Evolutionary conservation across 805 yeast species (phyloP), one percentile per base, ranked within the genome.

Genomic region (Grigorovia humatica): DNA sequence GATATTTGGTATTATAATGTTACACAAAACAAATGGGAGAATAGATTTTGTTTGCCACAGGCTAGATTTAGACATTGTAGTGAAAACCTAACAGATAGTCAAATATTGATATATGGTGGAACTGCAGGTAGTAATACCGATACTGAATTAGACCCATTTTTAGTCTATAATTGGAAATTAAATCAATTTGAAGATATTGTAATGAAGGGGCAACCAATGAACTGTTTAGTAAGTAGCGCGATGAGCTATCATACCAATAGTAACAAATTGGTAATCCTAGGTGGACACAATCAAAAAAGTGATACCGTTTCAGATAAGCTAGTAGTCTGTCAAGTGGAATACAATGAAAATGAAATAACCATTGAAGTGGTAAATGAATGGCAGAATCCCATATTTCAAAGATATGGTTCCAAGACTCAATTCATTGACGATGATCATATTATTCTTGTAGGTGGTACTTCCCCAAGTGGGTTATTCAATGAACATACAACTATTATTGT

Each of bases 381-480:
- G 7, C 46, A 51, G 1, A 60, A 74, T 48, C 61, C 65, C 1
- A 54, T 71, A 8, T 62, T 77, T 29, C 70, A 66, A 50, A 69
- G 85, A 54, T 78, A 77, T 50, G 86, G 88, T 2, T 69, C 79
- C 20, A 66, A 73, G 50, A 60, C 66, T 1, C 57, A 61, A 4
- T 62, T 70, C 42, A 40, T 71, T 1, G 56, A 62, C n/a, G 62
- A 61, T 0, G 56, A 63, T n/a, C 63, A 66, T 18, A 44, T 82
- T 1, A 19, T 79, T 1, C 44, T 85, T 1, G 69, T 75, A 4
- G 88, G 89, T 29, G 89, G 88, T 23, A 80, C 79, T 0, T 74
- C 79, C 15, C 68, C 75, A 0, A 47, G 55, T 4, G 54, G 60
- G 44, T 58, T 70, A 27, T 70, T 67, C 54, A 71, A 61, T 51